Evolutionary conservation across 2,329 filamentous ascomycete species (phyloP), one percentile per base, ranked within the genome.

Genomic region (Talaromyces verruculosus): DNA sequence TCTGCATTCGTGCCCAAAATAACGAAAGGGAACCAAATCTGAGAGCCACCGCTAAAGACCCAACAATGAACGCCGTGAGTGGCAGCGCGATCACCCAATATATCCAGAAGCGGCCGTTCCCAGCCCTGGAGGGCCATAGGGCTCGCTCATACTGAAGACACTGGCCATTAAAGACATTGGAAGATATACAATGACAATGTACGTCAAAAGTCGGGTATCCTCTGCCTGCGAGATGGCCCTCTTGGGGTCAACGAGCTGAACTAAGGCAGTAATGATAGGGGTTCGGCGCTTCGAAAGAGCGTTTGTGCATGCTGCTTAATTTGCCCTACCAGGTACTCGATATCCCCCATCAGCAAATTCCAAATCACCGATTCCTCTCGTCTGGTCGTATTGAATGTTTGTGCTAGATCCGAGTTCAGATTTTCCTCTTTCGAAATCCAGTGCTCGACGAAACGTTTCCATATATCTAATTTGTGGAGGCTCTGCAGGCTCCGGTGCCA

Each of bases 171-270:
- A 58, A 43, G 37, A 45, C 15, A 64, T 25, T n/a, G 61, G 61
- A 8, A 64, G 11, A 19, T 58, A 64, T 6, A 33, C n/a, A 43
- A 58, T 43, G 39, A 51, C 51, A n/a, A 64, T 53, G 53, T 64
- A 58, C 22, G 51, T 64, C 28, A 64, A 30, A 35, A 39, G 61
- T 22, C 37, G n/a, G 37, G 22, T 58, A 33, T 64, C 41, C 41
- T 53, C 61, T 8, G 61, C 61, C 37, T 64, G 35, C 19, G 37
- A 51, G 11, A 64, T 53, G 15, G 39, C 55, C 43, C 49, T 53
- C 37, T 55, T 53, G 22, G 39, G 35, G 33, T 59, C 62, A 1
- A 10, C 22, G 11, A 59, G 41, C 19, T 64, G 62, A 5, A 59
- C 28, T 7, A 64, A 28, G 5, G 53, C 30, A 30, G 55, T 64